A percentile compares a stretch with the other conserved stretches of the same genome.
phyloP scores from a whole-genome alignment of 2,329 filamentous ascomycete genomes.

The Talaromyces pinophilus region DNA sequence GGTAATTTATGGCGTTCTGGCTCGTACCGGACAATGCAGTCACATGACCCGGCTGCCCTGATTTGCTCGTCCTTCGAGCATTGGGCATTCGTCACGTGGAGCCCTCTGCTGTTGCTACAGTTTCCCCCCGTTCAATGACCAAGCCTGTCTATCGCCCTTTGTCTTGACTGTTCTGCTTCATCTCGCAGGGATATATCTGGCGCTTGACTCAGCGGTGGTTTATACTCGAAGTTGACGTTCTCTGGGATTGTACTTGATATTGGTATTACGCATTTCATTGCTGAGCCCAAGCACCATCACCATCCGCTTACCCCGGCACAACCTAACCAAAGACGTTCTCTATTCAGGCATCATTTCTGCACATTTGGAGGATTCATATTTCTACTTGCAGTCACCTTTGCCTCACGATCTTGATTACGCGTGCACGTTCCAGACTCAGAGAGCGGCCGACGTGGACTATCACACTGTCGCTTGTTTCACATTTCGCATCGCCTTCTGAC shows the following conservation, averaged over 20 bases:
- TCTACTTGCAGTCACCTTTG: not conserved
- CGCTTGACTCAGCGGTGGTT: not conserved
- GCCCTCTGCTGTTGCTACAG: constrained; percentile 9
- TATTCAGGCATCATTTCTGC: constrained; percentile 4
- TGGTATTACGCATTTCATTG: not conserved
- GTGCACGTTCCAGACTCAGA: not conserved
- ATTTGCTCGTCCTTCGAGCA: constrained; percentile 6
- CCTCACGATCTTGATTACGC: not conserved
- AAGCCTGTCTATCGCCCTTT: not conserved
- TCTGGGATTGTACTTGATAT: not conserved
- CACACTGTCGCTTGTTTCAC: constrained; percentile 5
- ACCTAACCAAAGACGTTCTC: not conserved
- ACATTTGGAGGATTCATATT: not conserved
- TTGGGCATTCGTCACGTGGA: constrained; percentile 22
- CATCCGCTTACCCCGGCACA: not conserved
- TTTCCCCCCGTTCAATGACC: constrained; percentile 10
- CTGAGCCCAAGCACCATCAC: not conserved
- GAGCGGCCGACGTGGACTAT: constrained; percentile 3
- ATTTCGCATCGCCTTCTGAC: constrained; percentile 5
- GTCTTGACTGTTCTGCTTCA: not conserved
- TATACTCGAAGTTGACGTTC: not conserved
- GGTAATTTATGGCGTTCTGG: constrained; percentile 13
- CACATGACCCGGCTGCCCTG: not conserved
- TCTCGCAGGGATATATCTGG: not conserved
- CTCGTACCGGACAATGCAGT: not conserved